These are phyloP conservation scores for Entelexis paramagnoliae DNA, from an alignment of 1,139 yeast species.

Conservation along the genomic window DNA sequence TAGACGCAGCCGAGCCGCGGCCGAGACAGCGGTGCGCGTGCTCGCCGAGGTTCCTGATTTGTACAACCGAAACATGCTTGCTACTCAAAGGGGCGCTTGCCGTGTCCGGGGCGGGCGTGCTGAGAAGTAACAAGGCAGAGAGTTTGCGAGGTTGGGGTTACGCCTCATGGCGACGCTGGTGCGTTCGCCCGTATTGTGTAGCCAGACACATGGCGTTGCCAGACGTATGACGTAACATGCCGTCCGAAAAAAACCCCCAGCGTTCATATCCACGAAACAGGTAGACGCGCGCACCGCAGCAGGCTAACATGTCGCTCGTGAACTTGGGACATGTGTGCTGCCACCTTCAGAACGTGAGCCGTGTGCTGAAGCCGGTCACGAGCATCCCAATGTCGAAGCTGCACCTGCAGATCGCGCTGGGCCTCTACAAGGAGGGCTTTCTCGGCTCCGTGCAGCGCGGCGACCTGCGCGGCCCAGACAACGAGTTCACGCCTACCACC, in stretches of 20 bases:
- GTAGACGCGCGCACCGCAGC: background rate
- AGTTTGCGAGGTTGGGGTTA: background rate
- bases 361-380: constrained; percentile 64
- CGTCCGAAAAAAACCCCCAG: background rate
- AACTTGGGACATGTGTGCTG: constrained; percentile 77
- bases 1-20: background rate
- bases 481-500: constrained; percentile 62
- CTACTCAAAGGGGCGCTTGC: background rate
- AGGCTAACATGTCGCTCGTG: constrained; percentile 61
- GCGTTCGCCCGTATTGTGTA: background rate
- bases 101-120: background rate
- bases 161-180: background rate
- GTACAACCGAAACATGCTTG: constrained; percentile 2
- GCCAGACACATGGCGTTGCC: background rate
- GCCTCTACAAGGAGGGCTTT: constrained; percentile 85
- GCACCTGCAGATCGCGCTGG: constrained; percentile 73
- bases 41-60: background rate
- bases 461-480: constrained; percentile 81
- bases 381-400: constrained; percentile 75
- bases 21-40: background rate
- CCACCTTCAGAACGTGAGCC: constrained; percentile 78
- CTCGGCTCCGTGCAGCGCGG: constrained; percentile 78
- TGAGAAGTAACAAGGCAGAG: background rate
- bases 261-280: background rate
- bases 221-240: background rate